Percentiles rank a stretch among this genome's conserved stretches.
Evolutionary conservation across 768 basidiomycete genomes (phyloP).

Genomic region (Favolaschia claudopus): DNA sequence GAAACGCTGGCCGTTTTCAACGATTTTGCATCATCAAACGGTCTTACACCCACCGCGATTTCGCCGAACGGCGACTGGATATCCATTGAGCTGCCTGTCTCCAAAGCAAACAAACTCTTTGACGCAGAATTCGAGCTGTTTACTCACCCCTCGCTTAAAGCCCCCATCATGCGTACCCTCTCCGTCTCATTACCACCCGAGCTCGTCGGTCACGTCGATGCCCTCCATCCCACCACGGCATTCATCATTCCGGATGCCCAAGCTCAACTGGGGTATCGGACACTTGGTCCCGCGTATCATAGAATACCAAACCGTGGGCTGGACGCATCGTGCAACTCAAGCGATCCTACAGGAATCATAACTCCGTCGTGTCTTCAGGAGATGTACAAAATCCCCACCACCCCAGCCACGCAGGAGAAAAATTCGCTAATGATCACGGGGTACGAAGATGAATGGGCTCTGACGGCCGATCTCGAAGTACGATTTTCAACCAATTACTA

Average conservation of each 20-base stretch:
- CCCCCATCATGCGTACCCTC: background rate
- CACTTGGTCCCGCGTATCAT: background rate
- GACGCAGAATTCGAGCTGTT: constrained; percentile 1
- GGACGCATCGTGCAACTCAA: background rate
- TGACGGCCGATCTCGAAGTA: background rate
- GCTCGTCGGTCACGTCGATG: constrained; percentile 8
- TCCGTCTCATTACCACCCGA: constrained; percentile 6
- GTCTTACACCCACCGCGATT: background rate
- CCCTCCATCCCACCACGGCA: background rate
- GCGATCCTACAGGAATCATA: background rate
- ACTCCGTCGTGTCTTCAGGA: constrained; percentile 7
- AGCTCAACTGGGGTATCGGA: too few relatives aligned
- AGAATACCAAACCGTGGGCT: background rate
- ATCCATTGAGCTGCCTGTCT: constrained; percentile 4
- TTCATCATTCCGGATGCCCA: background rate
- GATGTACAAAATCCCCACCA: background rate
- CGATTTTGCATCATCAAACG: constrained; percentile 7
- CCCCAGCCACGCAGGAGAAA: background rate
- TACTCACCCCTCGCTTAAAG: background rate
- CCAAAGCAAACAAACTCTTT: constrained; percentile 10
- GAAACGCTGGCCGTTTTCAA: constrained; percentile 1
- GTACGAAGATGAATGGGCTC: background rate
- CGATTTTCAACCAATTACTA: background rate
- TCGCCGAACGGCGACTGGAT: constrained; percentile 11
- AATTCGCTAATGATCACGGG: constrained; percentile 6